Base-by-base conservation (phyloP, 441 rosid genomes). In the Syzygium malaccense region DNA sequence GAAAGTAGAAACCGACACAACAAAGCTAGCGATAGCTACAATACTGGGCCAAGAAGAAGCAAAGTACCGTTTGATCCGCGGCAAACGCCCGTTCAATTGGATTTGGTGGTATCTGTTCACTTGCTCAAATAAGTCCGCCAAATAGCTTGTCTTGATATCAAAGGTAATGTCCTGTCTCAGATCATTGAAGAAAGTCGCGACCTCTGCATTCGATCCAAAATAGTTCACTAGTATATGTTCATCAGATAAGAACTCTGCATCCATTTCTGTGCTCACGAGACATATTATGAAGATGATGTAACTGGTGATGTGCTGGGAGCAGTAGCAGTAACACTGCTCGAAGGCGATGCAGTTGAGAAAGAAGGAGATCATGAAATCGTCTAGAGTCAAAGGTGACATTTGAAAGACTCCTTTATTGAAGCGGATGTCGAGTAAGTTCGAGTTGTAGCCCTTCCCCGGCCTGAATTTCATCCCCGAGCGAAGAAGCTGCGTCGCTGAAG, bases 301-400 rank as follows among this genome's bases (percentile, higher is more conserved):
- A 48, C 54, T 33, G 28, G 75, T 87, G 45, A 87, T 57, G 86
- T 57, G n/a, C 78, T 80, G 37, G 32, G 86, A n/a, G 78, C 75
- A 12, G 86, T 80, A 48, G 86, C 86, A 57, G 78, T 57, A 79
- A 58, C 49, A 87, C 56, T 87, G 89, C 75, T 80, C 89, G 26
- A 68, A 87, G 26, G 86, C 89, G 32, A 58, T 56, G 68, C 80
- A 87, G 45, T 87, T 87, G 71, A 87, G 89, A 55, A 87, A 30
- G 51, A 79, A 19, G 14, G 60, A 57, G n/a, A 12, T 57, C 60
- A 57, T 57, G 60, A 20, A 57, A 57, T 57, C 85, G 53, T 79
- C 85, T 4, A 79, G 48, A 10, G 28, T 37, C 25, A 79, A 79
- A 41, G 28, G 53, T 33, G 85, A 45, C 13, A 79, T 79, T 79